phyloP scores from a whole-genome alignment of 805 yeast genomes.

The Debaryomyces tyrocola region DNA sequence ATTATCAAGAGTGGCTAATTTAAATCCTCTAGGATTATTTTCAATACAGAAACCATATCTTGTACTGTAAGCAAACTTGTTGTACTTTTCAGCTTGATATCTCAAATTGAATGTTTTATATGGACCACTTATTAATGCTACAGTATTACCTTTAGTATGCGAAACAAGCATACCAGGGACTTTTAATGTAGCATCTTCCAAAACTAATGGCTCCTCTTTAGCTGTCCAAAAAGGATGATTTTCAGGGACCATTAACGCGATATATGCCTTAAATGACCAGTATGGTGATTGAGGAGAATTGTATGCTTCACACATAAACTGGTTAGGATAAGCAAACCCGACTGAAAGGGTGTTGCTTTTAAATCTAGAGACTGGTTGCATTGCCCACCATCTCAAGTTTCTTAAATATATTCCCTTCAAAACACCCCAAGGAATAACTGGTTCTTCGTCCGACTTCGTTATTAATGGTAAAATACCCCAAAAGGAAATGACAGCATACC shows the following conservation, averaged over 20 bases:
- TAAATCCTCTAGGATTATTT: constrained; percentile 6
- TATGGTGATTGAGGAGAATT: constrained; percentile 14
- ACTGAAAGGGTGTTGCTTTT: constrained; percentile 8
- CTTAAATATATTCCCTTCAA: constrained; percentile 8
- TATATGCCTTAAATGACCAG: constrained; percentile 12
- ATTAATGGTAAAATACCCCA: constrained; percentile 10
- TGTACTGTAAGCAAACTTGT: constrained; percentile 12
- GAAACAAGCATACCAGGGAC: constrained; percentile 9
- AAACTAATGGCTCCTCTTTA: constrained; percentile 4
- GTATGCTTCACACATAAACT: constrained; percentile 10
- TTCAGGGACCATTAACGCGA: constrained; percentile 6
- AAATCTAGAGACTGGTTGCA: constrained; percentile 8
- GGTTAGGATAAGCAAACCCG: constrained; percentile 12
- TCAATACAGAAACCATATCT: constrained; percentile 10
- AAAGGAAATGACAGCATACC: constrained; percentile 11
- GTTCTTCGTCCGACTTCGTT: constrained; percentile 4
- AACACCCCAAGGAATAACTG: constrained; percentile 9
- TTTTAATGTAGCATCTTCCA: constrained; percentile 1
- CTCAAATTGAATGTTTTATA: constrained; percentile 4
- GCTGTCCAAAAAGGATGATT: constrained; percentile 12
- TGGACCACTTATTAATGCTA: constrained; percentile 11
- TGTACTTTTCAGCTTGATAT: constrained; percentile 9
- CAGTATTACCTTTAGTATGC: constrained; percentile 6
- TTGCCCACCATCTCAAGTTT: constrained; percentile 11
- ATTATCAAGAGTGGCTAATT: constrained; percentile 8